A percentile compares a stretch with the other conserved stretches of the same genome.
Evolutionary conservation across 495 filamentous ascomycete species (phyloP).

Genomic region (Podospora appendiculata): DNA sequence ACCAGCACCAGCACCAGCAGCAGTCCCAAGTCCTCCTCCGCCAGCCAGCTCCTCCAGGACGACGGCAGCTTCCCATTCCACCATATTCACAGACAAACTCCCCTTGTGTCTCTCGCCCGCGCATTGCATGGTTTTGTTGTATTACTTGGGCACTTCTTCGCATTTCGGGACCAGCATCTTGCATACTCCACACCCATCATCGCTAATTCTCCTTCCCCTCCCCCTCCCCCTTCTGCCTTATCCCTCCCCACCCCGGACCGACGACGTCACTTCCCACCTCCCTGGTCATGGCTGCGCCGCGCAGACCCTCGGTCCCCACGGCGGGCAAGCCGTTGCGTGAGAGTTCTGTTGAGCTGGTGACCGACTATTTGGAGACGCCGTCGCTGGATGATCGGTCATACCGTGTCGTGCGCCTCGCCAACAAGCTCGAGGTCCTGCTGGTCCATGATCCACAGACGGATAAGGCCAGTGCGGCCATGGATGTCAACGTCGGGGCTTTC

Average conservation of each 20-base stretch:
- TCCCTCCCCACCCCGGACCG: not conserved
- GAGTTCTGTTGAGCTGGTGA: conserved; percentile 55
- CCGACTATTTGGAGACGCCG: conserved; percentile 78
- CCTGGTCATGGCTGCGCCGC: conserved; percentile 14
- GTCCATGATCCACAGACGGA: conserved; percentile 95
- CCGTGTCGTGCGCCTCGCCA: conserved; percentile 75
- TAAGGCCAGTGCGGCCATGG: conserved; percentile 91
- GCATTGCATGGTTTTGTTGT: too few relatives aligned
- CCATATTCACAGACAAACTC: too few relatives aligned
- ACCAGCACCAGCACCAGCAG: too few relatives aligned
- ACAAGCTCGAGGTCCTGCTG: conserved; percentile 86
- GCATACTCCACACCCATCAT: too few relatives aligned
- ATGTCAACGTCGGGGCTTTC: conserved; percentile 94
- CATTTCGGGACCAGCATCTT: too few relatives aligned
- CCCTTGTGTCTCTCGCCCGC: too few relatives aligned
- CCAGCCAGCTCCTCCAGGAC: too few relatives aligned
- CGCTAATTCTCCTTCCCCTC: not conserved
- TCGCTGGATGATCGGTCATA: conserved; percentile 84
- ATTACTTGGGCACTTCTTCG: too few relatives aligned
- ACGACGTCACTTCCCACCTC: not conserved
- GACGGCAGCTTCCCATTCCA: too few relatives aligned
- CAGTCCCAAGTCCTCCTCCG: too few relatives aligned
- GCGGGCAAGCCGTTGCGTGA: conserved; percentile 13
- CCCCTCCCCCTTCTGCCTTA: not conserved
- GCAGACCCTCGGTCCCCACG: conserved; percentile 16